phyloP scores from a whole-genome alignment of 1,284 basidiomycete species.

The Puccinia horiana region DNA sequence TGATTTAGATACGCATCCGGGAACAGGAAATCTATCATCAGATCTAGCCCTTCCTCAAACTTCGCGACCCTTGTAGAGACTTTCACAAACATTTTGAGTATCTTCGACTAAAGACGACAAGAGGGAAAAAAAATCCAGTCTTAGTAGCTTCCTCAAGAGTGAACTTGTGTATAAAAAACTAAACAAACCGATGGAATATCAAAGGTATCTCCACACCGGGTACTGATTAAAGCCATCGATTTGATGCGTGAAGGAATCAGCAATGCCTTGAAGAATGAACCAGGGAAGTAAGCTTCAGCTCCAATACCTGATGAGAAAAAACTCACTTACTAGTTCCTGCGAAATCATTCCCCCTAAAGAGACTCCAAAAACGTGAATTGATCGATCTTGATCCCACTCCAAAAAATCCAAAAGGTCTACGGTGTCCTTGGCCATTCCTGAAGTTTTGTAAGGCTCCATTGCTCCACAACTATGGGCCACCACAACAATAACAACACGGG shows the following conservation, averaged over 20 bases:
- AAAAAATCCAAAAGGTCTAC: constrained; percentile 71
- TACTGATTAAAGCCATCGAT: constrained; percentile 29
- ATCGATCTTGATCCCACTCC: constrained; percentile 66
- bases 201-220: constrained; percentile 6
- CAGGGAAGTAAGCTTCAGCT: neutral
- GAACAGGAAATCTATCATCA: constrained; percentile 13
- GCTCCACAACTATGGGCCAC: constrained; percentile 1
- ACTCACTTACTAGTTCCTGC: constrained; percentile 36
- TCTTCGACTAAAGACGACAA: neutral
- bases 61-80: neutral
- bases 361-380: constrained; percentile 73
- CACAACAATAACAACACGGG: no score
- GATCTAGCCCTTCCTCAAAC: constrained; percentile 10
- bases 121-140: neutral
- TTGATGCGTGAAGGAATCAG: constrained; percentile 30
- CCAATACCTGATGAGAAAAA: neutral
- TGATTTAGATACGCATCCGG: neutral
- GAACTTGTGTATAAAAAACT: neutral
- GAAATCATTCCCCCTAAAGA: constrained; percentile 86
- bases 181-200: constrained; percentile 29
- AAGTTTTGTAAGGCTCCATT: constrained; percentile 63
- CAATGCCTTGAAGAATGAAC: neutral
- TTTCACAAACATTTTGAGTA: constrained; percentile 24
- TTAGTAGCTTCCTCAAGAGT: neutral
- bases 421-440: constrained; percentile 75